Base-by-base conservation (phyloP, 2,329 filamentous ascomycete genomes). In the Elsinoe necatrix region DNA sequence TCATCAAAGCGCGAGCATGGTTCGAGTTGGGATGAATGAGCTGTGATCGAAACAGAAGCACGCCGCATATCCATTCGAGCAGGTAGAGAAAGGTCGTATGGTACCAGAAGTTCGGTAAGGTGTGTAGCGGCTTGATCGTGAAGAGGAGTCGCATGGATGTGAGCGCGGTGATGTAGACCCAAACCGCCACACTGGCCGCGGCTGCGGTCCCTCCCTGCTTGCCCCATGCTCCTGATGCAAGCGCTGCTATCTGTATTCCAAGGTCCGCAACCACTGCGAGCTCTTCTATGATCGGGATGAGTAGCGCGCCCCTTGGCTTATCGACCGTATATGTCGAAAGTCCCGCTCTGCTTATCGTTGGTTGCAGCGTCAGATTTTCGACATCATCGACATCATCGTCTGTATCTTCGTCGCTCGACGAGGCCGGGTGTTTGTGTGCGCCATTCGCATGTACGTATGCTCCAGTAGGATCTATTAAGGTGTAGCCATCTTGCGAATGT, bases 11-110 rank as follows among this genome's bases (percentile, higher is more conserved):
- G 67, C 86, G 79, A 3, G 82, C 76, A 37, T 83, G 69, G 55
- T 69, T 72, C 6, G 87, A 87, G 51, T 75, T 77, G 0, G 89
- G 85, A 69, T 93, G 85, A 60, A 97, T 83, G 58, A 97, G 73
- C 54, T 82, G 85, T 2, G 92, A 95, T 58, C 93, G 89, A 75
- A 97, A 93, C 4, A 92, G 72, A 63, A 89, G 75, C 21, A 92
- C 61, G 7, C 79, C 78, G 65, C 91, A 84, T 4, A 93, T 66
- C 89, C 92, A 98, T 68, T 91, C 85, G 55, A 84, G 75, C 56
- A 81, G 80, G 71, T 98, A 98, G 55, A 98, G 82, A 61, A 80
- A 73, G 18, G 89, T 87, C 0, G 93, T 97, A 71, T 98, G 93
- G 67, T 92, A 91, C 93, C 93, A 98, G 7, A 97, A 75, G 58